phyloP scores from a whole-genome alignment of 805 yeast genomes.

The Ogataea populi-albae region DNA sequence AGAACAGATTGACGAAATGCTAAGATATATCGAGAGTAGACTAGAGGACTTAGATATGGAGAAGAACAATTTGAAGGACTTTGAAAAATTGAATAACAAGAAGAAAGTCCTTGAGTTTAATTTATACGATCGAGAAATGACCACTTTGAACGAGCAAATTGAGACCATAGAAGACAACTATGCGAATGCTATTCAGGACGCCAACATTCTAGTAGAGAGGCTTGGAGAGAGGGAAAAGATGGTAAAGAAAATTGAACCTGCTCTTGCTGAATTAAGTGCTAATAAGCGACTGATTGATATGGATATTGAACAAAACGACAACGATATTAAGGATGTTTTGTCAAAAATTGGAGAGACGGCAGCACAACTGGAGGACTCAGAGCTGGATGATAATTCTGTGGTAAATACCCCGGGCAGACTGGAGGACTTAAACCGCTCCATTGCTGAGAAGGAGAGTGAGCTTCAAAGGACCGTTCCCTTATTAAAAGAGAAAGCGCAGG shows the following conservation, averaged over 20 bases:
- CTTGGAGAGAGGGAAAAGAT: slow-evolving; percentile 59
- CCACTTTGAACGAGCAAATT: slow-evolving; percentile 55
- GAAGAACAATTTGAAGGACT: slow-evolving; percentile 67
- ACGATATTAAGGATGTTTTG: slow-evolving; percentile 48
- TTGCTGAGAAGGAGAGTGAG: slow-evolving; percentile 37
- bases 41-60: slow-evolving; percentile 79
- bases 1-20: slow-evolving; percentile 69
- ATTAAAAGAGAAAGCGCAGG: slow-evolving; percentile 35
- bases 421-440: slow-evolving; percentile 23
- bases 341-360: slow-evolving; percentile 47
- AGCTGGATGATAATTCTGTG: slow-evolving; percentile 32
- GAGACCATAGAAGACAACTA: slow-evolving; percentile 61
- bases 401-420: slow-evolving; percentile 21
- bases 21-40: slow-evolving; percentile 66
- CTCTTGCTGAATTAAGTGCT: slow-evolving; percentile 46
- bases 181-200: slow-evolving; percentile 46
- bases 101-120: slow-evolving; percentile 73
- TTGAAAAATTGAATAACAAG: slow-evolving; percentile 62
- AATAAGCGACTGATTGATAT: slow-evolving; percentile 48
- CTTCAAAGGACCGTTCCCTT: slow-evolving; percentile 40
- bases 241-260: slow-evolving; percentile 42
- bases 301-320: slow-evolving; percentile 54
- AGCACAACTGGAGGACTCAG: slow-evolving; percentile 43
- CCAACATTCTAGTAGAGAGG: slow-evolving; percentile 51
- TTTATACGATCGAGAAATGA: slow-evolving; percentile 72